These are phyloP conservation scores for Suhomyces prunicola DNA, from an alignment of 805 yeast species.

Conservation along the genomic window DNA sequence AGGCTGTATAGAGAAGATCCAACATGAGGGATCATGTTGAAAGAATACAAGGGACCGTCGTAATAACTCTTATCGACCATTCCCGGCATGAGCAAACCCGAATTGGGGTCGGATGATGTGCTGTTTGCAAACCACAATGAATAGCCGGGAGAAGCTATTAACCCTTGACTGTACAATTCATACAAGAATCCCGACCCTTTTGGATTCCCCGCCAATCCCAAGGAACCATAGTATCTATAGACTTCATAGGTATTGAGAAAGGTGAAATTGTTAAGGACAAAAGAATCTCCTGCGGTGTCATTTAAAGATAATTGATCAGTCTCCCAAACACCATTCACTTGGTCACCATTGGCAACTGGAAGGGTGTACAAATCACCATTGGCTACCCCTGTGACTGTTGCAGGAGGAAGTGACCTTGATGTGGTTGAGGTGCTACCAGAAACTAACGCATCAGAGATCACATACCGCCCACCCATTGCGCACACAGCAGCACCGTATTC, in stretches of 20 bases:
- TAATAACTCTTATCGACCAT: constrained; percentile 49
- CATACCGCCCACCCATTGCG: constrained; percentile 26
- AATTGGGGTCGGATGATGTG: constrained; percentile 8
- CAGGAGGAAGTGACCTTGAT: constrained; percentile 8
- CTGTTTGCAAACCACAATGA: constrained; percentile 28
- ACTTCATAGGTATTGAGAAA: constrained; percentile 26
- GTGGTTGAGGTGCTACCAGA: constrained; percentile 5
- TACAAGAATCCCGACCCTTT: constrained; percentile 28
- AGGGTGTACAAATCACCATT: constrained; percentile 17
- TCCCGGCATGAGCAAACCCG: constrained; percentile 52
- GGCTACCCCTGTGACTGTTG: constrained; percentile 8
- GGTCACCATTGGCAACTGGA: constrained; percentile 27
- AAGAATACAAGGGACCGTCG: constrained; percentile 46
- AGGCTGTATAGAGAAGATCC: not conserved
- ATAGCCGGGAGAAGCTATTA: constrained; percentile 30
- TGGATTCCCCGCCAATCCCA: constrained; percentile 34
- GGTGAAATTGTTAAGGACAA: constrained; percentile 20
- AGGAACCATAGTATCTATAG: constrained; percentile 26
- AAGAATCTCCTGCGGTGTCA: constrained; percentile 6
- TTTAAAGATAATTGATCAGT: constrained; percentile 23
- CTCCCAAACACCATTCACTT: constrained; percentile 26
- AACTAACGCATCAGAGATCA: not conserved
- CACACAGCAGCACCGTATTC: constrained; percentile 25
- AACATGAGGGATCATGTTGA: constrained; percentile 44
- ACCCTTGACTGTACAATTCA: constrained; percentile 14